phyloP scores from a whole-genome alignment of 768 basidiomycete species.

The Panaeolus papilionaceus region DNA sequence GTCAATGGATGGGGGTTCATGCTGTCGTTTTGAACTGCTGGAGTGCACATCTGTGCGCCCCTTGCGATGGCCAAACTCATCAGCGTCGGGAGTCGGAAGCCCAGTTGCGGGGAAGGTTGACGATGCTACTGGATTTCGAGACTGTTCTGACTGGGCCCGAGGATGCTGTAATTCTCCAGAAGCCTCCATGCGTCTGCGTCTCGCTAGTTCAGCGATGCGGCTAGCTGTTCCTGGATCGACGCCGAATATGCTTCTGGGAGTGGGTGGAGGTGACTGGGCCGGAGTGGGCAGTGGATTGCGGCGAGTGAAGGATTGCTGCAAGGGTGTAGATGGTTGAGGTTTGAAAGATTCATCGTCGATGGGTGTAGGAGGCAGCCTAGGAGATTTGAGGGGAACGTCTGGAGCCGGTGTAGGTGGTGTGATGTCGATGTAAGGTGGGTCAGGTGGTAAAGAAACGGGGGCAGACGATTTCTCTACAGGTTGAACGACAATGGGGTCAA shows the following conservation, averaged over 20 bases:
- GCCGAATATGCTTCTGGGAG: neutral
- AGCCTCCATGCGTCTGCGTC: neutral
- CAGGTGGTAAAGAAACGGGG: neutral
- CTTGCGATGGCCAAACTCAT: constrained; percentile 2
- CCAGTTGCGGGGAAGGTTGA: neutral
- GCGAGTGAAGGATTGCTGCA: neutral
- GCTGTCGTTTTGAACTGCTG: neutral
- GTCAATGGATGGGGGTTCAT: neutral
- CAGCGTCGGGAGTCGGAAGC: neutral
- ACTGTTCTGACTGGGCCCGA: neutral
- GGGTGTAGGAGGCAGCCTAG: neutral
- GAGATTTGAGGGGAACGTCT: neutral
- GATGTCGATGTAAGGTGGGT: neutral
- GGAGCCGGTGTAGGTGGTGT: neutral
- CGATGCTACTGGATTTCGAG: neutral
- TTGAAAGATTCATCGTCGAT: neutral
- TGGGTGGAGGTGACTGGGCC: neutral
- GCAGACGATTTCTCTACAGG: neutral
- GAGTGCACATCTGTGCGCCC: neutral
- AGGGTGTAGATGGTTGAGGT: neutral
- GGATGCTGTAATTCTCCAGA: neutral
- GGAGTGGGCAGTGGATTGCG: neutral
- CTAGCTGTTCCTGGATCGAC: constrained; percentile 6
- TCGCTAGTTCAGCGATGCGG: neutral
- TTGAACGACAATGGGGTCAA: neutral